These are phyloP conservation scores for Eragrostis nindensis DNA, from an alignment of 176 grass and related monocot species.

Conservation along the genomic window DNA sequence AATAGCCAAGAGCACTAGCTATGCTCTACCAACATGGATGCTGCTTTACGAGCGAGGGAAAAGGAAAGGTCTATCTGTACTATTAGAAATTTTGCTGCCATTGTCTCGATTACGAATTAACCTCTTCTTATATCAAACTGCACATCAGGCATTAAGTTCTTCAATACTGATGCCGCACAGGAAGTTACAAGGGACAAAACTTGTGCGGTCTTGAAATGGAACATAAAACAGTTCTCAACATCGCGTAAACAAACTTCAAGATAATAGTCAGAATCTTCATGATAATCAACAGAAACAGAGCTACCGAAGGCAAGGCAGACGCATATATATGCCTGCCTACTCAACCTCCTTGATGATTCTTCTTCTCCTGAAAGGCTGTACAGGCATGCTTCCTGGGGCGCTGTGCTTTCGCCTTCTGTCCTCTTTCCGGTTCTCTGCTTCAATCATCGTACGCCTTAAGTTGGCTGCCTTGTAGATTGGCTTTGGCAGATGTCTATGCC, in stretches of 20 bases:
- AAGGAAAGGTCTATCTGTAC: too few relatives aligned
- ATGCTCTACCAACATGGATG: too few relatives aligned
- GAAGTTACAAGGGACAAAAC: background rate
- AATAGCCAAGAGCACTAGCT: too few relatives aligned
- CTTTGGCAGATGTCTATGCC: constrained; percentile 90
- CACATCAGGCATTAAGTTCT: too few relatives aligned
- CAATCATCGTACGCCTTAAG: constrained; percentile 72
- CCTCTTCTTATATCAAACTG: too few relatives aligned
- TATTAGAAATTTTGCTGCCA: too few relatives aligned
- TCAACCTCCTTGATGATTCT: constrained; percentile 92
- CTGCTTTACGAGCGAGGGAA: too few relatives aligned
- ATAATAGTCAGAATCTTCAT: too few relatives aligned
- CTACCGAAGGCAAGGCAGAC: background rate
- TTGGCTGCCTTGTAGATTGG: constrained; percentile 79
- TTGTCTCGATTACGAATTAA: too few relatives aligned
- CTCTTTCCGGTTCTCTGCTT: constrained; percentile 74
- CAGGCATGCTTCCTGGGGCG: constrained; percentile 66
- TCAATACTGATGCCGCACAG: background rate
- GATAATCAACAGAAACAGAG: background rate
- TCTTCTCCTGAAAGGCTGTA: constrained; percentile 83
- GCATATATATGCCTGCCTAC: constrained; percentile 14
- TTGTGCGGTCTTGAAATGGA: background rate
- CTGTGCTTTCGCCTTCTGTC: constrained; percentile 73
- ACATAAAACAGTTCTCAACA: background rate
- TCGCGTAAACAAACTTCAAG: background rate